phyloP scores from a whole-genome alignment of 192 early-diverging fungal species.

The Mortierella hygrophila region DNA sequence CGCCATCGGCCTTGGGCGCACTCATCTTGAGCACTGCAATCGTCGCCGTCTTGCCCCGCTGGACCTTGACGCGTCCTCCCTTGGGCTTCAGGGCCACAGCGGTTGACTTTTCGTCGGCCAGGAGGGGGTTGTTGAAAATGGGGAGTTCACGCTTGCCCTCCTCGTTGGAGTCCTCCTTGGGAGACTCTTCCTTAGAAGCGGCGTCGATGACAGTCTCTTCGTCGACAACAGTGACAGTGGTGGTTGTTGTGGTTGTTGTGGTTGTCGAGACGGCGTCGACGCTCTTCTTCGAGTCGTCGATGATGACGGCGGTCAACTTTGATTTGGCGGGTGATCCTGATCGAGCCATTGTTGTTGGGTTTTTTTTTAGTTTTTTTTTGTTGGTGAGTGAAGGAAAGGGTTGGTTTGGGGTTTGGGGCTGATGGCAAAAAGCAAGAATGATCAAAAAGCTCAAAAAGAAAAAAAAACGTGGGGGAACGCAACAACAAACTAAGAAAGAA shows the following conservation, averaged over 20 bases:
- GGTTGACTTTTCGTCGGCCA: conserved; percentile 18
- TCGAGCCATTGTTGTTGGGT: conserved; percentile 27
- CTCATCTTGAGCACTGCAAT: conserved; percentile 31
- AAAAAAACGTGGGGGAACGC: not conserved
- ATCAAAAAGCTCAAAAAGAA: not conserved
- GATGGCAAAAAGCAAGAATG: not conserved
- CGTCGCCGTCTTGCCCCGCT: not conserved
- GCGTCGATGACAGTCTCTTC: not conserved
- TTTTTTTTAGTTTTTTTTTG: not conserved
- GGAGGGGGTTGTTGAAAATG: conserved; percentile 32
- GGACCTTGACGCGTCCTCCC: conserved; percentile 40
- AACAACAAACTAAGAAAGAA: not conserved
- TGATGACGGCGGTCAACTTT: not conserved
- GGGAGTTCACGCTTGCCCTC: conserved; percentile 26
- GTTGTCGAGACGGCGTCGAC: conserved; percentile 9
- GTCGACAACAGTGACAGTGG: conserved; percentile 11
- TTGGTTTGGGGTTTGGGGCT: not conserved
- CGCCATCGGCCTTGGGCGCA: conserved; percentile 29
- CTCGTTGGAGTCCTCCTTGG: not conserved
- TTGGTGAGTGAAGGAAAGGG: not conserved
- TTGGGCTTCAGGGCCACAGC: conserved; percentile 23
- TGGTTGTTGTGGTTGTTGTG: conserved; percentile 33
- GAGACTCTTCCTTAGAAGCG: not conserved
- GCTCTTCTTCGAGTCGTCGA: conserved; percentile 6
- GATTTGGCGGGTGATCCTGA: conserved; percentile 15